Base-by-base conservation (phyloP, 2,329 filamentous ascomycete species). In the Ceratocystis lukuohia region DNA sequence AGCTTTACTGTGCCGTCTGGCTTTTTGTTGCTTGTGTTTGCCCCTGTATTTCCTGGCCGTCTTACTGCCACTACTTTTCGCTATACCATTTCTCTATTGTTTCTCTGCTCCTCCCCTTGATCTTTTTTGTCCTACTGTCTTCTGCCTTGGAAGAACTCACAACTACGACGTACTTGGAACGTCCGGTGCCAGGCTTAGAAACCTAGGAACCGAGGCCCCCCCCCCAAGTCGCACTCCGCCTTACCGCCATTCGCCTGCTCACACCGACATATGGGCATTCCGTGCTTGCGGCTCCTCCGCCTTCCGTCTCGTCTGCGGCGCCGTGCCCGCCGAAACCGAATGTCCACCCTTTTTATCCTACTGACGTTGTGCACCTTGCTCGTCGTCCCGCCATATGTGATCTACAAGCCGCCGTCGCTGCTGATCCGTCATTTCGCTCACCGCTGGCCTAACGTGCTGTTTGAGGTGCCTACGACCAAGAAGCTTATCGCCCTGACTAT, bases 401-500 rank as follows among this genome's bases (percentile, higher is more conserved):
- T 95, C 71, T 96, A 96, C 81, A 91, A 90, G 74, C 91, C 91
- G 1, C 91, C 91, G 0, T 76, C 75, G n/a, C 75, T 82, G 59
- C 75, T 96, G 45, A 88, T 96, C 73, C 77, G 79, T 67, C 87
- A 88, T 77, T 83, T 95, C 68, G 82, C 86, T 71, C 77, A 77
- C 70, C 84, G 82, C 69, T 92, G 88, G 81, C 89, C 89, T 1
- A 86, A 91, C 71, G 88, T 95, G 2, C 80, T 96, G 15, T 96
- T 88, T 80, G 86, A 89, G 70, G 80, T 88, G 56, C 71, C 72
- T 41, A 80, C 81, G 0, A 71, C 76, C 7, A 77, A 82, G 61
- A 89, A 87, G 72, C 76, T 93, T 30, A 80, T 96, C 20, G 91
- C 89, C 0, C 80, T 96, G 48, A 96, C 90, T 0, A 87, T 96